Evolutionary conservation across 257 asterid genomes (phyloP), one percentile per base, ranked within the genome.

Genomic region (Plantago ovata): DNA sequence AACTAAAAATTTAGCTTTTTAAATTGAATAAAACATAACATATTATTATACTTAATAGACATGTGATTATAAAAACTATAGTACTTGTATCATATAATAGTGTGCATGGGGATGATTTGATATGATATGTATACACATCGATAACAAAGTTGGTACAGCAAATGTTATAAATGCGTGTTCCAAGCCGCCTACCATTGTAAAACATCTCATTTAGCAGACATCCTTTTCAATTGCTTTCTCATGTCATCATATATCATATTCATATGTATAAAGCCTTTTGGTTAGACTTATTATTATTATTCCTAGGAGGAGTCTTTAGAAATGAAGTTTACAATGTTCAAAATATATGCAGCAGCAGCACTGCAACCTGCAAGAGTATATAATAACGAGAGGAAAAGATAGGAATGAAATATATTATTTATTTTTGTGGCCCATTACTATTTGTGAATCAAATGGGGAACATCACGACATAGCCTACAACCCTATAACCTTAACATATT

Each of bases 221-320:
- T 78, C 86, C 72, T 77, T 81, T 71, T 81, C 88, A 75, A 71
- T 39, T 53, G 42, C 41, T 75, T 58, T 79, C 68, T 56, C 56
- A 64, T 55, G 14, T 58, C 70, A 60, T 57, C 0, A 28, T 28
- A 28, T n/a, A n/a, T n/a, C n/a, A n/a, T n/a, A n/a, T n/a, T n/a
- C n/a, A n/a, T n/a, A n/a, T n/a, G n/a, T n/a, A n/a, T n/a, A n/a
- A n/a, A n/a, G n/a, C n/a, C n/a, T n/a, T n/a, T n/a, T n/a, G n/a
- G n/a, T n/a, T n/a, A n/a, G n/a, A n/a, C n/a, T n/a, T n/a, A n/a
- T n/a, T n/a, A n/a, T n/a, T n/a, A n/a, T n/a, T n/a, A n/a, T n/a
- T n/a, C n/a, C n/a, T n/a, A n/a, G n/a, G n/a, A n/a, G n/a, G n/a
- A n/a, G n/a, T n/a, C n/a, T n/a, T n/a, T n/a, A n/a, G n/a, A n/a